Evolutionary conservation across 2,329 filamentous ascomycete species (phyloP).

Genomic region (Fusarium globosum): DNA sequence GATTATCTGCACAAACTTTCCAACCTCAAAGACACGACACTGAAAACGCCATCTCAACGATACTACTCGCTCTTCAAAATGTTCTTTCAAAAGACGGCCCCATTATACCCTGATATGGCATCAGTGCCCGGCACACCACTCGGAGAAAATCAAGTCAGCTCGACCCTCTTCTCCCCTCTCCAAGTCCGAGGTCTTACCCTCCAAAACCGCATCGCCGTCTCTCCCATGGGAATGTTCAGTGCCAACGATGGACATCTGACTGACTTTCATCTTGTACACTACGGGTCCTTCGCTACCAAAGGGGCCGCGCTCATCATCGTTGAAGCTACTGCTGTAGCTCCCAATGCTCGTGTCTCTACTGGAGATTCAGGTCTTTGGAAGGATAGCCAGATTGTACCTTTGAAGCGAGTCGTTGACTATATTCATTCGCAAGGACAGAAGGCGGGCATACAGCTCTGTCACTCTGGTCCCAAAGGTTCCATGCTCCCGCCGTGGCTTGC

Average conservation of each 20-base stretch:
- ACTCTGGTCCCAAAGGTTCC: neutral
- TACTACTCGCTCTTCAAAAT: neutral
- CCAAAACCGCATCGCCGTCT: neutral
- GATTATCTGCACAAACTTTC: neutral
- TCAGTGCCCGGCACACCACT: neutral
- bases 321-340: neutral
- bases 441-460: neutral
- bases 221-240: conserved; percentile 1
- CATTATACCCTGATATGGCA: fast-evolving
- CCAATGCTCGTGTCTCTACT: neutral
- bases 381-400: neutral
- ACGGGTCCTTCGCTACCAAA: neutral
- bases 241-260: neutral
- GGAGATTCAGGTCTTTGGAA: conserved; percentile 1
- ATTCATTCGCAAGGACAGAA: neutral
- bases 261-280: neutral
- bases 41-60: fast-evolving
- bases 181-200: neutral
- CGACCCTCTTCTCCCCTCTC: neutral
- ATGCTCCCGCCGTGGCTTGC: neutral
- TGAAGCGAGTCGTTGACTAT: neutral
- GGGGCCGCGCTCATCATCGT: neutral
- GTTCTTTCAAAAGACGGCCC: fast-evolving
- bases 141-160: fast-evolving
- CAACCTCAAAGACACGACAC: fast-evolving